Evolutionary conservation across 768 basidiomycete genomes (phyloP), one percentile per base, ranked within the genome.

Genomic region (Dioszegia hungarica): DNA sequence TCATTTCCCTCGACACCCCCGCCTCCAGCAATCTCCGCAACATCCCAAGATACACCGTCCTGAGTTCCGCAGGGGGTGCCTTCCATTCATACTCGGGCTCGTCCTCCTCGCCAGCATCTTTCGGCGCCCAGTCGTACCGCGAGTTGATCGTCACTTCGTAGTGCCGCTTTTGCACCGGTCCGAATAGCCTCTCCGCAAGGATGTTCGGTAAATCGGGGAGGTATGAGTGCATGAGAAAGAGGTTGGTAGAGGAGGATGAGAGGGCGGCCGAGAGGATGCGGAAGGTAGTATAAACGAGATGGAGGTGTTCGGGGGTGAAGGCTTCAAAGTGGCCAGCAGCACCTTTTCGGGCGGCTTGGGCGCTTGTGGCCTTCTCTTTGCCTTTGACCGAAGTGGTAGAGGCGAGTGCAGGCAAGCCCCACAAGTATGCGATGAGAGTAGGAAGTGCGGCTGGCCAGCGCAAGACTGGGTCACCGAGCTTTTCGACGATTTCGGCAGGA

Each of bases 111-210:
- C 46, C 54, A 8, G 54, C 57, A 5, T 57, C 51, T 11, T 45
- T 45, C 5, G 39, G 51, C 56, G 39, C 31, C 69, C 69, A 67
- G 28, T 68, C 64, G 12, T 49, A 46, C 28, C 62, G 28, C 6
- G 64, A 52, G 6, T 66, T 66, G 51, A 71, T 67, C 14, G 69
- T 71, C 4, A 57, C 57, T 36, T 65, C 63, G 44, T 67, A 71
- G n/a, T 59, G 52, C 20, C 69, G 28, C 38, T 54, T 40, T 43
- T 40, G 20, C 10, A 39, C 24, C 4, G 46, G 47, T n/a, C 68
- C 63, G 36, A 62, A 69, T 25, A 67, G 24, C 27, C 64, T 40
- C 1, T 38, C 45, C 11, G 62, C 46, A 17, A 68, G 46, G 19
- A 58, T 64, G 10, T 57, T 60, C 5, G 63, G 29, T 11, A 73